phyloP scores from a whole-genome alignment of 1,284 basidiomycete species.

The Exsudoporus floridanus region DNA sequence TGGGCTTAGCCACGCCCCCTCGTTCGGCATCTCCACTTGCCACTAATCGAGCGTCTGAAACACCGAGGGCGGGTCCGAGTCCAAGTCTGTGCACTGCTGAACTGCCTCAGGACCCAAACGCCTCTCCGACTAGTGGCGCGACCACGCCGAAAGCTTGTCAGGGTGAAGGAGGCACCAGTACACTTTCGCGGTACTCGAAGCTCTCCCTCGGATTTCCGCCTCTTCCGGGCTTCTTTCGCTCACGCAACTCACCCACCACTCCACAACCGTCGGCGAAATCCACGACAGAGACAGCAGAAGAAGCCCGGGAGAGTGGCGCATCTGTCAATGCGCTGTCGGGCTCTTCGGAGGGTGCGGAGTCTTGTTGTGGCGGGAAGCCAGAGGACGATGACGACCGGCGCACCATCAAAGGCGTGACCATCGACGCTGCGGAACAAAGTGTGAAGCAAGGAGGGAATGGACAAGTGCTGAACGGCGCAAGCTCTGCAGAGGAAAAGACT shows the following conservation, averaged over 20 bases:
- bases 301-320: constrained; percentile 23
- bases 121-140: constrained; percentile 50
- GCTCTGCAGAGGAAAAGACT: constrained; percentile 28
- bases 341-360: constrained; percentile 9
- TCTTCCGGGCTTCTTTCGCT: constrained; percentile 62
- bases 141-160: constrained; percentile 50
- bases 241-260: constrained; percentile 51
- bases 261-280: constrained; percentile 16
- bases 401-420: constrained; percentile 52
- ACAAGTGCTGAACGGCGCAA: neutral
- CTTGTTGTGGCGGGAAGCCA: constrained; percentile 9
- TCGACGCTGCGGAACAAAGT: constrained; percentile 28
- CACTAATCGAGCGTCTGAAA: constrained; percentile 28
- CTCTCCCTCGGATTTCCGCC: constrained; percentile 59
- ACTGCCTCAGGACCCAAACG: constrained; percentile 34
- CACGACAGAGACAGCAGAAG: constrained; percentile 30
- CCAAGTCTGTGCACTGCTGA: constrained; percentile 28
- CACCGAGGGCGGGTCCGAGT: constrained; percentile 37
- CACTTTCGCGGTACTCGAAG: constrained; percentile 40
- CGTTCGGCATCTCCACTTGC: constrained; percentile 14
- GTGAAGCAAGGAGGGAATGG: constrained; percentile 18
- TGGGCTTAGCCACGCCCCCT: constrained; percentile 31
- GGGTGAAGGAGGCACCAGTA: constrained; percentile 24
- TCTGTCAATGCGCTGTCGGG: constrained; percentile 10
- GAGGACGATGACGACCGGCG: constrained; percentile 57